Base-by-base conservation (phyloP, 805 yeast genomes). In the Clavispora fructus region DNA sequence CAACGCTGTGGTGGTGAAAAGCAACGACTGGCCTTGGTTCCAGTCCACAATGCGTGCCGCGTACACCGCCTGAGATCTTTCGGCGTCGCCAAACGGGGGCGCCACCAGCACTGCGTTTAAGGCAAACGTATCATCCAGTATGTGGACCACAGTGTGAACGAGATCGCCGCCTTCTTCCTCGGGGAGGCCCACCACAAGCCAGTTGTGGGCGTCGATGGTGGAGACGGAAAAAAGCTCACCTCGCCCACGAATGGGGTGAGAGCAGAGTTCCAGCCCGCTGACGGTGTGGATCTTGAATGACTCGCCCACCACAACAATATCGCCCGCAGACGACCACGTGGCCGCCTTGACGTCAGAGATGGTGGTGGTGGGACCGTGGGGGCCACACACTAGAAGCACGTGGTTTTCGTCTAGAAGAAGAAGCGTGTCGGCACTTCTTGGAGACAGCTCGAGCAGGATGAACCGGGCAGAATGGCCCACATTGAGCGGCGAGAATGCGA, bases 1-100 rank as follows among this genome's bases (percentile, higher is more conserved):
- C 23, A 80, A 73, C 0, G 90, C 77, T 1, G 85, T 77, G 1
- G 87, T 77, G 0, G 85, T 48, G 17, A 88, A 59, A 5, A 50
- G 67, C 58, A 49, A 59, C 42, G 25, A 60, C 48, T 37, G 37
- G 4, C 49, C 54, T 6, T 58, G 50, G 6, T 73, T 60, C 75
- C 87, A 75, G 16, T 68, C 55, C 19, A 61, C 53, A 9, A 83
- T 55, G 2, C 54, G 44, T 4, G 67, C 59, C 1, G 69, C 47
- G 56, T 83, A 84, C 40, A 72, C 71, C 2, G 73, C 55, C 2
- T 78, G 73, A 35, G 60, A 59, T 54, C 89, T 68, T 44, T 72
- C 64, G 0, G 72, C 66, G 0, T 74, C 63, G 1, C 83, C 81
- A 53, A 71, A 81, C 0, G 85, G 77, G 4, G 80, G 79, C 1